phyloP scores from a whole-genome alignment of 1,284 basidiomycete species.

The Wallemia ichthyophaga region DNA sequence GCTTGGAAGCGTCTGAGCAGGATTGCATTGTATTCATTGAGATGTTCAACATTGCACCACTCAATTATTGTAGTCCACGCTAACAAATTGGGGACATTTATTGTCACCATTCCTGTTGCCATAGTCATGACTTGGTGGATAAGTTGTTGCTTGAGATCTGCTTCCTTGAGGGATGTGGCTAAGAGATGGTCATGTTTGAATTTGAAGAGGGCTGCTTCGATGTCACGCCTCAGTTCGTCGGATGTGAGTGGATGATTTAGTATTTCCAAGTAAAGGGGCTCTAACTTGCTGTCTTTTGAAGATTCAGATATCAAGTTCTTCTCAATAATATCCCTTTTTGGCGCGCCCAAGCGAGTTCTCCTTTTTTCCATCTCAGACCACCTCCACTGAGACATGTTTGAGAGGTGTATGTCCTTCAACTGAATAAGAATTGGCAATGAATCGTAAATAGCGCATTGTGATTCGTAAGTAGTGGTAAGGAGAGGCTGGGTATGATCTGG shows the following conservation, averaged over 20 bases:
- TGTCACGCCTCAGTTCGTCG: slow-evolving; percentile 34
- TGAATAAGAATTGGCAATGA: slow-evolving; percentile 36
- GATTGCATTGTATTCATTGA: slow-evolving; percentile 23
- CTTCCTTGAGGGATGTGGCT: slow-evolving; percentile 20
- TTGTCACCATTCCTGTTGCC: slow-evolving; percentile 35
- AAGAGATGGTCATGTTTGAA: slow-evolving; percentile 29
- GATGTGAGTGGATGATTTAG: slow-evolving; percentile 42
- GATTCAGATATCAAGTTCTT: slow-evolving; percentile 13
- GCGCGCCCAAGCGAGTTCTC: slow-evolving; percentile 35
- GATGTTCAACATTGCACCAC: slow-evolving; percentile 32
- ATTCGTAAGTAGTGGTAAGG: slow-evolving; percentile 15
- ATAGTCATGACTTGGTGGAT: slow-evolving; percentile 35
- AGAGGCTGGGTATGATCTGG: slow-evolving; percentile 23
- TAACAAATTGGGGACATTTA: slow-evolving; percentile 39
- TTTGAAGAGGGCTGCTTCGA: slow-evolving; percentile 36
- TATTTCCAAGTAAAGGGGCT: slow-evolving; percentile 35
- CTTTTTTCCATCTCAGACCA: slow-evolving; percentile 41
- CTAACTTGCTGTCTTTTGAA: slow-evolving; percentile 28
- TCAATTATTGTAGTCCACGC: slow-evolving; percentile 58
- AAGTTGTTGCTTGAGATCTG: slow-evolving; percentile 22
- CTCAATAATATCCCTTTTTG: slow-evolving; percentile 33
- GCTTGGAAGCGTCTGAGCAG: neutral
- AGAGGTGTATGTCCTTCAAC: slow-evolving; percentile 28
- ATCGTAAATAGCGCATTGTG: slow-evolving; percentile 35
- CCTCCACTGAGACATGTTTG: slow-evolving; percentile 25